These are phyloP conservation scores for Schwanniomyces sp. DNA, from an alignment of 805 yeast genomes.

Conservation along the genomic window DNA sequence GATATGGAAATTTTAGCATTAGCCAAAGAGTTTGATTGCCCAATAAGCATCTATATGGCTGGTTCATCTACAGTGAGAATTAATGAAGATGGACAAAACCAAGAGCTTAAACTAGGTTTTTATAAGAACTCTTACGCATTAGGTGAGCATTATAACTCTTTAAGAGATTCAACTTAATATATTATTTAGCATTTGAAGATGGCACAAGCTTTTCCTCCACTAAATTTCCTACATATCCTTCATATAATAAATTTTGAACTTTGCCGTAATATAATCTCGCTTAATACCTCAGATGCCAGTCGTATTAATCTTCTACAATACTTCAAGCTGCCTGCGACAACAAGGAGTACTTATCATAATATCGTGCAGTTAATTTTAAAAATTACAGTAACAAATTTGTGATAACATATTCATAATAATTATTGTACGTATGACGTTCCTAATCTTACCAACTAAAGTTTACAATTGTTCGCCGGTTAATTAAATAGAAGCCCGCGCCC, in stretches of 20 bases:
- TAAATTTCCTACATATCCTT: not conserved
- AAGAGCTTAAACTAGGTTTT: constrained; percentile 69
- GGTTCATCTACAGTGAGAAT: constrained; percentile 68
- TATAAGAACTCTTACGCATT: constrained; percentile 84
- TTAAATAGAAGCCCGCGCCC: not conserved
- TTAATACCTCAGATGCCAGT: too few species aligned
- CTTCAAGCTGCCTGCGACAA: too few species aligned
- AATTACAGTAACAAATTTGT: too few species aligned
- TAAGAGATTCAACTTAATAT: constrained; percentile 17
- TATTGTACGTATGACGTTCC: too few species aligned
- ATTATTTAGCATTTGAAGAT: not conserved
- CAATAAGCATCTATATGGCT: constrained; percentile 74
- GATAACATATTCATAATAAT: too few species aligned
- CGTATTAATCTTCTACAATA: too few species aligned
- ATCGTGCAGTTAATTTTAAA: too few species aligned
- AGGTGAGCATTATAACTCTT: constrained; percentile 94
- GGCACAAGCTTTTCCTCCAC: too few species aligned
- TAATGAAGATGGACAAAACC: constrained; percentile 54
- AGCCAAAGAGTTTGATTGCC: constrained; percentile 66
- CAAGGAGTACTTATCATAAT: too few species aligned
- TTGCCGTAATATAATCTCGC: not conserved
- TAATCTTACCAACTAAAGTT: too few species aligned
- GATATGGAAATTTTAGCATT: constrained; percentile 88
- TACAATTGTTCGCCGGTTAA: too few species aligned
- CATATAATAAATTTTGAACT: not conserved